Evolutionary conservation across 805 yeast species (phyloP).

Genomic region (Blastobotrys mokoenaii): DNA sequence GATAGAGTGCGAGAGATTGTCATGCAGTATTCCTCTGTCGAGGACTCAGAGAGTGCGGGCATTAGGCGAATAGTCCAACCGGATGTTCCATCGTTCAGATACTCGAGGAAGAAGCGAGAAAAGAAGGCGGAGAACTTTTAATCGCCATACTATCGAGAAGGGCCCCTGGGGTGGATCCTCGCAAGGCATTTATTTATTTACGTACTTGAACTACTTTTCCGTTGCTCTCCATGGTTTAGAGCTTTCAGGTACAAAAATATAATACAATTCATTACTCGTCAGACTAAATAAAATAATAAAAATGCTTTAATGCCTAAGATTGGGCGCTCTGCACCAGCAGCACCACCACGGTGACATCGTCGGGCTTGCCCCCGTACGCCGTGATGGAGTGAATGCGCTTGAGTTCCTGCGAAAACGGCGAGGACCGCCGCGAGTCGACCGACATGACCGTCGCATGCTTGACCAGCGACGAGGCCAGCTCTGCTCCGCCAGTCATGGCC

Average conservation of each 20-base stretch:
- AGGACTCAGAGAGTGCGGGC: too few relatives aligned
- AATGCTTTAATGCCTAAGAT: neutral
- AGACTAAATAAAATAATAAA: neutral
- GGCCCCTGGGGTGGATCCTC: too few relatives aligned
- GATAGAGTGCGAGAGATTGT: slow-evolving; percentile 35
- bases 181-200: too few relatives aligned
- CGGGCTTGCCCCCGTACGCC: slow-evolving; percentile 86
- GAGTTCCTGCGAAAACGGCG: slow-evolving; percentile 79
- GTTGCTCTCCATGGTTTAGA: too few relatives aligned
- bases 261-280: neutral
- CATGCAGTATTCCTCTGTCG: slow-evolving; percentile 4
- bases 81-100: neutral
- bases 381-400: slow-evolving; percentile 55
- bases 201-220: too few relatives aligned
- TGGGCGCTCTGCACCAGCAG: slow-evolving; percentile 40
- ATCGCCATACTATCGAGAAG: too few relatives aligned
- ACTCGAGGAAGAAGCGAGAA: neutral
- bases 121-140: too few relatives aligned
- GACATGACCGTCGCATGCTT: slow-evolving; percentile 59
- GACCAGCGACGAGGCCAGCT: slow-evolving; percentile 50
- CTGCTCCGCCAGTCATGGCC: slow-evolving; percentile 32
- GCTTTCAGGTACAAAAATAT: neutral
- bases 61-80: too few relatives aligned
- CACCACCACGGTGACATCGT: slow-evolving; percentile 80
- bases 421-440: slow-evolving; percentile 62